Percentiles rank a stretch among this genome's conserved stretches.
These are phyloP conservation scores for Amorphotheca resinae DNA, from an alignment of 495 filamentous ascomycete species.

Conservation along the genomic window DNA sequence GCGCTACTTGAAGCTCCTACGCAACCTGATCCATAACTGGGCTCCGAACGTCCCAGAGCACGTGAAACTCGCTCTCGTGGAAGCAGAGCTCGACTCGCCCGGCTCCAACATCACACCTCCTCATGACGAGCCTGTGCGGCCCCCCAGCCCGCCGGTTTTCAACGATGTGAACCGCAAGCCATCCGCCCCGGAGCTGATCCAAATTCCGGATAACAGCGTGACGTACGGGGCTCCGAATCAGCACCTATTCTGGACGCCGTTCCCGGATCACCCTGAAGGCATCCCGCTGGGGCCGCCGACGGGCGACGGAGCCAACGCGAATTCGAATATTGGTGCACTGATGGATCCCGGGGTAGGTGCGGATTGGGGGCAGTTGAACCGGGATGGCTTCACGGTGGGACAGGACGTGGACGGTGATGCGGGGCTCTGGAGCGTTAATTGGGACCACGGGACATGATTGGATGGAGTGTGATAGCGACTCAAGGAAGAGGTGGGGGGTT, in stretches of 20 bases:
- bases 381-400: conserved; percentile 17
- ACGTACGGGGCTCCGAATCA: neutral
- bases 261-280: conserved; percentile 10
- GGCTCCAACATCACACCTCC: neutral
- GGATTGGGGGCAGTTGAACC: conserved; percentile 13
- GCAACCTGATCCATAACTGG: conserved; percentile 22
- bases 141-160: neutral
- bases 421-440: conserved; percentile 1
- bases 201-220: neutral
- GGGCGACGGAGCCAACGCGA: neutral
- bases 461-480: too few species aligned
- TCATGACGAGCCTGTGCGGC: neutral
- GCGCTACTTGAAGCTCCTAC: conserved; percentile 16
- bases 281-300: conserved; percentile 10
- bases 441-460: too few species aligned
- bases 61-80: conserved; percentile 8
- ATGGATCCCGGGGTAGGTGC: conserved; percentile 5
- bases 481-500: too few species aligned
- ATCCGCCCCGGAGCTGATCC: conserved; percentile 4
- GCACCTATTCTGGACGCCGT: conserved; percentile 20
- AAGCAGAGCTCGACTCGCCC: conserved; percentile 3
- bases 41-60: conserved; percentile 19
- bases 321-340: conserved; percentile 13
- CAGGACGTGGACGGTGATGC: neutral
- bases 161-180: neutral